phyloP scores from a whole-genome alignment of 1,284 basidiomycete species.

The Ustilago lituana region DNA sequence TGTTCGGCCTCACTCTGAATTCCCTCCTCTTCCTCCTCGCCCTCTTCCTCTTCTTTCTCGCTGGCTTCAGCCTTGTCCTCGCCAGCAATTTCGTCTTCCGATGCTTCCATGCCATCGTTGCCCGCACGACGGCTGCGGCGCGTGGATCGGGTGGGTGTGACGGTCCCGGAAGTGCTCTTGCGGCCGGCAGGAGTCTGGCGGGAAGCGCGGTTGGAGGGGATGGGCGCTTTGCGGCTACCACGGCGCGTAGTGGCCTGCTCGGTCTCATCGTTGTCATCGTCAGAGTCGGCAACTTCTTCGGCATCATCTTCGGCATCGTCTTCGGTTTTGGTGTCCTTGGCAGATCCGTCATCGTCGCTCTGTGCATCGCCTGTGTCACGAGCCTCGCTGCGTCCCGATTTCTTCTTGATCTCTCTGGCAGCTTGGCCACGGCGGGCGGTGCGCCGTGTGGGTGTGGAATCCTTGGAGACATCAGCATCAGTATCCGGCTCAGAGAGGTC shows the following conservation, averaged over 20 bases:
- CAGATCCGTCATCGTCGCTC: slow-evolving; percentile 21
- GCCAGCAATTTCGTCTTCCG: slow-evolving; percentile 22
- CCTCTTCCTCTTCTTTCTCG: slow-evolving; percentile 11
- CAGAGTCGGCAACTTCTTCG: slow-evolving; percentile 17
- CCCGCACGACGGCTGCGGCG: slow-evolving; percentile 33
- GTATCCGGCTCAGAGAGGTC: slow-evolving; percentile 41
- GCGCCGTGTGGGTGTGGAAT: slow-evolving; percentile 28
- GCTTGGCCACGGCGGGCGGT: slow-evolving; percentile 24
- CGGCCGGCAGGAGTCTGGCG: slow-evolving; percentile 9
- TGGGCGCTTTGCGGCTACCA: slow-evolving; percentile 33
- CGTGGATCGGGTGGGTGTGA: slow-evolving; percentile 35
- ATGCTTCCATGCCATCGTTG: slow-evolving; percentile 20
- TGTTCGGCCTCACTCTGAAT: slow-evolving; percentile 35
- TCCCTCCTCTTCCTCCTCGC: slow-evolving; percentile 24
- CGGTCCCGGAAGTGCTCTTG: slow-evolving; percentile 35
- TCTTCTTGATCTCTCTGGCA: slow-evolving; percentile 12
- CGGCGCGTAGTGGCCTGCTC: slow-evolving; percentile 36
- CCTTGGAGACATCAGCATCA: slow-evolving; percentile 29
- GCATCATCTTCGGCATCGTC: slow-evolving; percentile 35
- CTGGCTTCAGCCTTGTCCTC: slow-evolving; percentile 25
- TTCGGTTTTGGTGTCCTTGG: slow-evolving; percentile 11
- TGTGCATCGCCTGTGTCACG: slow-evolving; percentile 32
- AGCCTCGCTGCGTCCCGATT: slow-evolving; percentile 12
- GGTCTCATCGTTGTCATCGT: slow-evolving; percentile 52
- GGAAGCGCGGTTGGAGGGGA: slow-evolving; percentile 5